A percentile compares a stretch with the other conserved stretches of the same genome.
These are phyloP conservation scores for Phytophthora fragariaefolia DNA, from an alignment of 352 stramenopile species.

Conservation along the genomic window DNA sequence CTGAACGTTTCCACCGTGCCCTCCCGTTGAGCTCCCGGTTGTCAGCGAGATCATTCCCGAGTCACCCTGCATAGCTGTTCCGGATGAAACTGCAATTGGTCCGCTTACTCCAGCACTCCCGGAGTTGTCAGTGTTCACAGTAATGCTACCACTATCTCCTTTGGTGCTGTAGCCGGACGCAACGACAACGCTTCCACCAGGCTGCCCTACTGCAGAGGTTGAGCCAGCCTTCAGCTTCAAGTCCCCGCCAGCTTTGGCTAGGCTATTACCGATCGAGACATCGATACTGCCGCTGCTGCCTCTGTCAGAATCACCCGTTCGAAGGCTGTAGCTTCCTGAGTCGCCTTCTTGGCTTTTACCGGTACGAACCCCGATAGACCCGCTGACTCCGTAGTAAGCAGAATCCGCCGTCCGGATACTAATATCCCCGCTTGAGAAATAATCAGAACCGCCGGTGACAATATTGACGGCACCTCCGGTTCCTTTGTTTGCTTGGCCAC, in stretches of 20 bases:
- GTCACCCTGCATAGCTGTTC: slow-evolving; percentile 56
- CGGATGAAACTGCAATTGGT: slow-evolving; percentile 68
- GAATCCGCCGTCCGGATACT: slow-evolving; percentile 73
- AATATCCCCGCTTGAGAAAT: slow-evolving; percentile 61
- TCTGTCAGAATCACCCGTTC: slow-evolving; percentile 60
- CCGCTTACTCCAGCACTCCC: slow-evolving; percentile 81
- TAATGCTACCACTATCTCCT: slow-evolving; percentile 82
- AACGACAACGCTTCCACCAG: slow-evolving; percentile 83
- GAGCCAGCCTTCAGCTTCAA: slow-evolving; percentile 38
- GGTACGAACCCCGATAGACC: slow-evolving; percentile 67
- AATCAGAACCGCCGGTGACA: slow-evolving; percentile 46
- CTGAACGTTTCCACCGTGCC: slow-evolving; percentile 71
- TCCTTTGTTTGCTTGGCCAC: slow-evolving; percentile 51
- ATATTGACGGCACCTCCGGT: slow-evolving; percentile 63
- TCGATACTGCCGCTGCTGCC: slow-evolving; percentile 35
- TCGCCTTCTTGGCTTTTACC: slow-evolving; percentile 59
- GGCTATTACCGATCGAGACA: slow-evolving; percentile 31
- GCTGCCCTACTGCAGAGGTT: slow-evolving; percentile 44
- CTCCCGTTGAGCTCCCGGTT: slow-evolving; percentile 69
- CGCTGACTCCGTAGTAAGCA: slow-evolving; percentile 68
- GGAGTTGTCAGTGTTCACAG: slow-evolving; percentile 74
- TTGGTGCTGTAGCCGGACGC: slow-evolving; percentile 71
- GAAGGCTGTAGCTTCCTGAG: slow-evolving; percentile 64
- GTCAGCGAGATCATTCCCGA: slow-evolving; percentile 72
- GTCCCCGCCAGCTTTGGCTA: slow-evolving; percentile 27